Conservation (phyloP, 768 basidiomycete species). For the Hypholoma fasciculare region DNA sequence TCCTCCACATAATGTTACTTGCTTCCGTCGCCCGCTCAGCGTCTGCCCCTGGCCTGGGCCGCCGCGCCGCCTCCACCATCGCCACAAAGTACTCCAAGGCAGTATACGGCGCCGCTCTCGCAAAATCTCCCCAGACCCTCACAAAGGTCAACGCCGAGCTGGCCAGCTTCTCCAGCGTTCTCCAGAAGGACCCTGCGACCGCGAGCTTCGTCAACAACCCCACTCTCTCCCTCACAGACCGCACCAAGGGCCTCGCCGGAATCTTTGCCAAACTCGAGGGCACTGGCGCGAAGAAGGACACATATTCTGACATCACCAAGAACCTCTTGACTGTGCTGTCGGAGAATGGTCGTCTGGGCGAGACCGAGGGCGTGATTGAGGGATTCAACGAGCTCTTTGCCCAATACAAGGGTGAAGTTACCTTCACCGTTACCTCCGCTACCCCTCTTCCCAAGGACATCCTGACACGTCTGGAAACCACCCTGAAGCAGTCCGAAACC, state of each 20-base stretch:
- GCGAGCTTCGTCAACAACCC: conserved; percentile 84
- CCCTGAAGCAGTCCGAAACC: conserved; percentile 83
- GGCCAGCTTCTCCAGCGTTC: conserved; percentile 62
- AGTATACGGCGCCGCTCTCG: conserved; percentile 76
- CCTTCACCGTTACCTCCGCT: conserved; percentile 90
- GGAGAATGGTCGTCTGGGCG: conserved; percentile 88
- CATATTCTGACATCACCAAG: conserved; percentile 84
- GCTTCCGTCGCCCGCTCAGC: conserved; percentile 54
- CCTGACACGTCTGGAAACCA: conserved; percentile 75
- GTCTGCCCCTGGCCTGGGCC: conserved; percentile 51
- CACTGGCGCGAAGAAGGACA: conserved; percentile 63
- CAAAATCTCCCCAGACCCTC: conserved; percentile 81
- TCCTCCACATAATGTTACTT: conserved; percentile 48
- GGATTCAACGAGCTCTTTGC: conserved; percentile 90
- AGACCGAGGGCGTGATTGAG: conserved; percentile 84
- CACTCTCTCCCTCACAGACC: conserved; percentile 82
- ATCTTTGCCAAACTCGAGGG: conserved; percentile 72
- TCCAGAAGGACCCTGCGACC: conserved; percentile 67
- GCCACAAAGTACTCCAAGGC: conserved; percentile 86
- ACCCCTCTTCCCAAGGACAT: conserved; percentile 76
- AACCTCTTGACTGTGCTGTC: conserved; percentile 89
- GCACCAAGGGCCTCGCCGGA: conserved; percentile 61
- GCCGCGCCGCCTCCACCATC: conserved; percentile 75
- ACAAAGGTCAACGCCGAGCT: conserved; percentile 88
- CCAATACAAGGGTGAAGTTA: conserved; percentile 90